These are phyloP conservation scores for Phalaenopsis hybrid DNA, from an alignment of 116 monocot genomes.

Conservation along the genomic window DNA sequence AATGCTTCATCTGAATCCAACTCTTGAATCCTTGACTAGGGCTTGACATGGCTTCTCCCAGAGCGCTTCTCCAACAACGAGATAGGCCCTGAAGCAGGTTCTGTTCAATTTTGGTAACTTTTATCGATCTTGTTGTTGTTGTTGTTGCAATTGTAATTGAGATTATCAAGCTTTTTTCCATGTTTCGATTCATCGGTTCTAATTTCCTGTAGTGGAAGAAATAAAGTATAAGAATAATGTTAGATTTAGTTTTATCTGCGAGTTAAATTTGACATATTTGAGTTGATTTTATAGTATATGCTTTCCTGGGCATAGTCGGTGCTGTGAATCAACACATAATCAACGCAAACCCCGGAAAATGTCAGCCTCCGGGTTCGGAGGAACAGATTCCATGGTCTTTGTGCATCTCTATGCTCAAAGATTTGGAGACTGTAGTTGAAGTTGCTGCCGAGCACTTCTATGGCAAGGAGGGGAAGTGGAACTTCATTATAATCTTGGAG, in stretches of 20 bases:
- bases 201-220: neutral
- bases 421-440: constrained; percentile 78
- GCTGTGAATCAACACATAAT: constrained; percentile 82
- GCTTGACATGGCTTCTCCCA: constrained; percentile 80
- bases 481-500: constrained; percentile 61
- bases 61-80: constrained; percentile 93
- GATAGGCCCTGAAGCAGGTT: constrained; percentile 92
- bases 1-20: neutral
- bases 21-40: constrained; percentile 26
- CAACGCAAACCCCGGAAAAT: constrained; percentile 31
- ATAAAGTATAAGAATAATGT: neutral
- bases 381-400: constrained; percentile 57
- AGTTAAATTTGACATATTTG: constrained; percentile 7
- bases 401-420: constrained; percentile 61
- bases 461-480: constrained; percentile 78
- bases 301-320: constrained; percentile 60
- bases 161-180: neutral
- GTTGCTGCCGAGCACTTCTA: constrained; percentile 67
- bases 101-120: constrained; percentile 37
- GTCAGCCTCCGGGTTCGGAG: constrained; percentile 4
- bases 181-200: neutral
- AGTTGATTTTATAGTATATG: constrained; percentile 49
- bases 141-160: neutral
- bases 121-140: constrained; percentile 10
- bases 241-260: neutral